phyloP scores from a whole-genome alignment of 495 filamentous ascomycete species.

The Hypoxylon trugodes region DNA sequence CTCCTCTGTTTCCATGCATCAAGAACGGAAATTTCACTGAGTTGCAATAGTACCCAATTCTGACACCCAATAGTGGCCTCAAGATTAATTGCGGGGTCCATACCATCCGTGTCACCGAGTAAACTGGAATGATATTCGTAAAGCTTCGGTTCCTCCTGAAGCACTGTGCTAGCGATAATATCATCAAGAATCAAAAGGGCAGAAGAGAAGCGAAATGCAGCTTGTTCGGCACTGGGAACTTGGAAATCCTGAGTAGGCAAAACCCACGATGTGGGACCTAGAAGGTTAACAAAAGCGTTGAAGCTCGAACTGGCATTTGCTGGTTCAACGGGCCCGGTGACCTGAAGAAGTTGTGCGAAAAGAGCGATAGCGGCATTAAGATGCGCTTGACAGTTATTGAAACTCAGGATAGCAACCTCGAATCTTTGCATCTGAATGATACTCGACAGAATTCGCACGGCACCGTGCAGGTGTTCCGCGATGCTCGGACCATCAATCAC shows the following conservation, averaged over 20 bases:
- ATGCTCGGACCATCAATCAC: constrained; percentile 42
- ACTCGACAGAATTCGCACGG: constrained; percentile 55
- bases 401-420: constrained; percentile 54
- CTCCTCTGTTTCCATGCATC: constrained; percentile 60
- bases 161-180: constrained; percentile 56
- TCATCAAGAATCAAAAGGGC: constrained; percentile 59
- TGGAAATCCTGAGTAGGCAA: constrained; percentile 30
- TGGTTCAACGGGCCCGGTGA: constrained; percentile 24
- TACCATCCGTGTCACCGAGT: constrained; percentile 25
- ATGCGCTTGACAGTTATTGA: constrained; percentile 58
- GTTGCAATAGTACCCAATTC: constrained; percentile 57
- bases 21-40: constrained; percentile 58
- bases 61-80: constrained; percentile 53
- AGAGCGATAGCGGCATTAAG: constrained; percentile 58
- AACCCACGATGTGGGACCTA: constrained; percentile 43
- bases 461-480: constrained; percentile 37
- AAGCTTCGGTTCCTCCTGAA: constrained; percentile 53
- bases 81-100: constrained; percentile 48
- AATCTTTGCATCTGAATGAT: constrained; percentile 64
- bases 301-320: constrained; percentile 11
- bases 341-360: constrained; percentile 55
- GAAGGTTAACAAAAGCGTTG: constrained; percentile 43
- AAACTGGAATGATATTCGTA: constrained; percentile 50
- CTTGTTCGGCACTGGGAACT: constrained; percentile 58
- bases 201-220: constrained; percentile 62